Percentiles rank a stretch among this genome's conserved stretches.
Evolutionary conservation across 441 rosid genomes (phyloP).

Genomic region (Erodium texanum): DNA sequence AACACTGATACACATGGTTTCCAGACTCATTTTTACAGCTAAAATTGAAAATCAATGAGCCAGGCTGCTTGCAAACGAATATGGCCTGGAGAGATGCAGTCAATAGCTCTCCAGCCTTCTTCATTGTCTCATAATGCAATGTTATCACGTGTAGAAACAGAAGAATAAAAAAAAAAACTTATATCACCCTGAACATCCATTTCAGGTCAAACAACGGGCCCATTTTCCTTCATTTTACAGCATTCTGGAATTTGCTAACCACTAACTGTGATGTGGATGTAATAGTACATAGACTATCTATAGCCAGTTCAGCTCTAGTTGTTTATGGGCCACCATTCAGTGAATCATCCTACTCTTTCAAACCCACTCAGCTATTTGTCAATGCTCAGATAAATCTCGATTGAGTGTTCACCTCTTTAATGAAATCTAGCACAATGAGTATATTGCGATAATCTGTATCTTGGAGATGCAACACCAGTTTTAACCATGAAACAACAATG

Average conservation of each 20-base stretch:
- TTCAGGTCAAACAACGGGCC: neutral
- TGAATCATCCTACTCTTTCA: neutral
- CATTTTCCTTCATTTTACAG: neutral
- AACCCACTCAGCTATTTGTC: neutral
- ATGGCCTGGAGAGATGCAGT: neutral
- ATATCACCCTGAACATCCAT: neutral
- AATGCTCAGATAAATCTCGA: neutral
- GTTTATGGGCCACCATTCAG: neutral
- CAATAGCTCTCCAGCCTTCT: neutral
- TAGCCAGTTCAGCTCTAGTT: neutral
- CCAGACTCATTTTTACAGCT: neutral
- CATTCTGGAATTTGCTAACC: neutral
- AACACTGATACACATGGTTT: neutral
- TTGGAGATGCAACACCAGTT: neutral
- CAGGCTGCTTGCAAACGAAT: neutral
- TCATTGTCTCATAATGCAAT: neutral
- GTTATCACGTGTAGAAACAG: neutral
- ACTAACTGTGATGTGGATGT: neutral
- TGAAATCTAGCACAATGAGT: conserved; percentile 1
- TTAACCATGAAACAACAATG: neutral
- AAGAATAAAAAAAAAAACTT: neutral
- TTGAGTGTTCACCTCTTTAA: neutral
- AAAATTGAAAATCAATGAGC: neutral
- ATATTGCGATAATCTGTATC: neutral
- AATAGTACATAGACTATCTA: neutral